phyloP scores from a whole-genome alignment of 108 stramenopile genomes.

The Chaetoceros tenuissimus region DNA sequence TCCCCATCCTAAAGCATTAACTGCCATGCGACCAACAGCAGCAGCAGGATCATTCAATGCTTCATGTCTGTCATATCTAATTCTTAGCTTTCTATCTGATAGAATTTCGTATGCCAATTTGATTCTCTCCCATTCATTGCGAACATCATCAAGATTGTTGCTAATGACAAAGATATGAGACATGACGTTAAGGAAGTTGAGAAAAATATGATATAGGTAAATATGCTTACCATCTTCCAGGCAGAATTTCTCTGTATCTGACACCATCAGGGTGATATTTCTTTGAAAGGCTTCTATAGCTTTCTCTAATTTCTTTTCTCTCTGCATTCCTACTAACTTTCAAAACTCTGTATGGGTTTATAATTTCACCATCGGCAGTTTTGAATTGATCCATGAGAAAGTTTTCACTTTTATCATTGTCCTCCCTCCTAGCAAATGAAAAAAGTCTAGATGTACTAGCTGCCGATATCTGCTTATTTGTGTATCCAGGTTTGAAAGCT shows the following conservation, averaged over 20 bases:
- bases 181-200: not conserved
- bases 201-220: not conserved
- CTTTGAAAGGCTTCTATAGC: constrained; percentile 54
- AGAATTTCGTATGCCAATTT: constrained; percentile 69
- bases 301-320: constrained; percentile 41
- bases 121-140: constrained; percentile 73
- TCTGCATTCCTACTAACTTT: constrained; percentile 39
- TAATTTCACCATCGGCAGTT: constrained; percentile 27
- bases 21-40: constrained; percentile 50
- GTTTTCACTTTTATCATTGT: not conserved
- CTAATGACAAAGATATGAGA: constrained; percentile 19
- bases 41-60: constrained; percentile 52
- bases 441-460: no score
- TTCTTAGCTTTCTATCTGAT: constrained; percentile 29
- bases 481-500: no score
- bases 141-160: constrained; percentile 57
- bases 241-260: constrained; percentile 34
- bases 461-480: no score
- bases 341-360: constrained; percentile 47
- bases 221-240: constrained; percentile 53
- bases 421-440: no score
- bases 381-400: constrained; percentile 24
- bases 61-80: constrained; percentile 58
- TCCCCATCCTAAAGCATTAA: constrained; percentile 34
- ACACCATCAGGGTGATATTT: constrained; percentile 67